phyloP scores from a whole-genome alignment of 306 rosid species.

The Cicer cuneatum region DNA sequence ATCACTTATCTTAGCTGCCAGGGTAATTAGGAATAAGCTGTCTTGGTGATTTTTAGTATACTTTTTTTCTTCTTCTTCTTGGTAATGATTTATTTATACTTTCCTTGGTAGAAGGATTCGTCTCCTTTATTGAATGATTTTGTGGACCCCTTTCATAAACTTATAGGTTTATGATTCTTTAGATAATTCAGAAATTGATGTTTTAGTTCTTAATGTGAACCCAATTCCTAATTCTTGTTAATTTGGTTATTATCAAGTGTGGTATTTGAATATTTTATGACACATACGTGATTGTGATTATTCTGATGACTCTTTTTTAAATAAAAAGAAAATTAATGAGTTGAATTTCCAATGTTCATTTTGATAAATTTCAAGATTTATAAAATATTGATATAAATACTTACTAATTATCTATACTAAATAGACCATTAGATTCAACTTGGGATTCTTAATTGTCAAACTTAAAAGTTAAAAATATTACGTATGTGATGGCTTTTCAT shows the following conservation, averaged over 20 bases:
- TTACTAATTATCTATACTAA: no score
- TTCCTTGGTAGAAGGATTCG: slow-evolving; percentile 17
- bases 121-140: slow-evolving; percentile 25
- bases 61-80: background rate
- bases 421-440: no score
- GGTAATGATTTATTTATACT: background rate
- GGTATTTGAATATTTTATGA: no score
- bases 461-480: no score
- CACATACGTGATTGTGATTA: no score
- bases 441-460: no score
- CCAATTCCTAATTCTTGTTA: background rate
- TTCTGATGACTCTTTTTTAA: no score
- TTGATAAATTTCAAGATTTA: no score
- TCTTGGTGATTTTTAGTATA: slow-evolving; percentile 16
- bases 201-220: slow-evolving; percentile 14
- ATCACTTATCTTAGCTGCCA: slow-evolving; percentile 32
- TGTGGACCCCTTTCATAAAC: slow-evolving; percentile 46
- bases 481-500: no score
- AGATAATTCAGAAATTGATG: slow-evolving; percentile 26
- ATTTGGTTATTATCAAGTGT: slow-evolving; percentile 11
- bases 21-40: slow-evolving; percentile 8
- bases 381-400: no score
- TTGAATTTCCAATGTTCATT: no score
- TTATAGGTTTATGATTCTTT: background rate
- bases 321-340: no score